Conservation (phyloP, 2,329 filamentous ascomycete genomes). For the Teratosphaeria zuluensis region DNA sequence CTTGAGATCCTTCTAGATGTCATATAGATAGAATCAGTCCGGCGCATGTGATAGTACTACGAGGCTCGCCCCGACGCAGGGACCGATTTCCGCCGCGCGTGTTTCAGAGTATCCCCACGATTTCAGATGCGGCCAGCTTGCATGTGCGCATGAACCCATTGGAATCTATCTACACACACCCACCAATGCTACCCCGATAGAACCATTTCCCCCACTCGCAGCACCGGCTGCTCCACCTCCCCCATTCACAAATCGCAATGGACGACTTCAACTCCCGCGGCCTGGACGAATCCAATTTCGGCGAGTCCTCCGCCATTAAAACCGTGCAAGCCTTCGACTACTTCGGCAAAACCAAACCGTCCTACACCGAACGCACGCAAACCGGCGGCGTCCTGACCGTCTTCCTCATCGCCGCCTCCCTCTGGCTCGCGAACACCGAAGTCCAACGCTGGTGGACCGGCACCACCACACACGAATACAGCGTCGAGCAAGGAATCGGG, state of each 20-base stretch:
- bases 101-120: neutral
- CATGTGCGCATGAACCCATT: neutral
- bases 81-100: neutral
- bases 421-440: slow-evolving; percentile 69
- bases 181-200: slow-evolving; percentile 4
- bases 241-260: too few species aligned
- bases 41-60: neutral
- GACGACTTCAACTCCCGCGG: slow-evolving; percentile 65
- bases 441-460: slow-evolving; percentile 75
- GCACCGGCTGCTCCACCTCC: too few species aligned
- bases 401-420: slow-evolving; percentile 63
- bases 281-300: slow-evolving; percentile 72
- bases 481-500: slow-evolving; percentile 83
- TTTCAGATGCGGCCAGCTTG: neutral
- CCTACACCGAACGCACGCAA: slow-evolving; percentile 75
- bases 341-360: slow-evolving; percentile 93
- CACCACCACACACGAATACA: slow-evolving; percentile 77
- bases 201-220: neutral
- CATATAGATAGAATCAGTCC: too few species aligned
- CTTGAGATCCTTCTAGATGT: neutral
- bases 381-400: slow-evolving; percentile 93
- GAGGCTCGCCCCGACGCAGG: neutral
- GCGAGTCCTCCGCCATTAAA: slow-evolving; percentile 52
- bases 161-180: neutral
- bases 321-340: slow-evolving; percentile 83